Evolutionary conservation across 768 basidiomycete genomes (phyloP).

Genomic region (Rhodotorula graminis): DNA sequence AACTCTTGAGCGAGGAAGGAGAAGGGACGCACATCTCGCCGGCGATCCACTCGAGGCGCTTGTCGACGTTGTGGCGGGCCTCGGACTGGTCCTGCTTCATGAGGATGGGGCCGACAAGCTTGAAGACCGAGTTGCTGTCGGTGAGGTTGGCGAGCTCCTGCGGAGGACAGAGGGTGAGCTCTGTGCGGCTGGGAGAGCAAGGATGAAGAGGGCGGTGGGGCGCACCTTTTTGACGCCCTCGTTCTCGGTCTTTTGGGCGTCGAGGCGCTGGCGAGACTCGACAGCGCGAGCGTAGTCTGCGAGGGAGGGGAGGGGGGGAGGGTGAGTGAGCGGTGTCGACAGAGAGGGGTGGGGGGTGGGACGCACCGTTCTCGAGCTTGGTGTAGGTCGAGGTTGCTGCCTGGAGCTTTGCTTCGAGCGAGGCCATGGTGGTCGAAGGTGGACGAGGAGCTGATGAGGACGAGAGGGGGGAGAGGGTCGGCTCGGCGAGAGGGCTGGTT

Average conservation of each 20-base stretch:
- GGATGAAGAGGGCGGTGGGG: background rate
- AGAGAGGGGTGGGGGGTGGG: too few species aligned
- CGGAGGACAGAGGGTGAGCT: too few species aligned
- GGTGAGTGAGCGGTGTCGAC: background rate
- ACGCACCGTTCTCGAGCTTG: conserved; percentile 60
- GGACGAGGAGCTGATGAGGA: background rate
- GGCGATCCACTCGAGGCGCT: conserved; percentile 79
- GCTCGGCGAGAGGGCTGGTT: background rate
- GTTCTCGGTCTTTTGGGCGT: conserved; percentile 84
- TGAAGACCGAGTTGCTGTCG: conserved; percentile 74
- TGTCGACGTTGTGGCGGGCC: conserved; percentile 81
- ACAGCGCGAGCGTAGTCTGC: conserved; percentile 67
- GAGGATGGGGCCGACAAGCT: conserved; percentile 83
- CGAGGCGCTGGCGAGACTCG: conserved; percentile 77
- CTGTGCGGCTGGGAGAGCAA: conserved; percentile 1
- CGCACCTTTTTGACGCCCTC: conserved; percentile 81
- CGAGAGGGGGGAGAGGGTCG: background rate
- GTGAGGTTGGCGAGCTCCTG: conserved; percentile 79
- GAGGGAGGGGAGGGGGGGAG: too few species aligned
- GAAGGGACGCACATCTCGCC: conserved; percentile 68
- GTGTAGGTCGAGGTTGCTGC: conserved; percentile 68
- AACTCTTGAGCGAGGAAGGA: background rate
- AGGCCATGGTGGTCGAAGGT: background rate
- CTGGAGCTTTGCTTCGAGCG: conserved; percentile 52
- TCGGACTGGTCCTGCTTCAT: conserved; percentile 83